These are phyloP conservation scores for Asterophora parasitica DNA, from an alignment of 768 basidiomycete species.

Conservation along the genomic window DNA sequence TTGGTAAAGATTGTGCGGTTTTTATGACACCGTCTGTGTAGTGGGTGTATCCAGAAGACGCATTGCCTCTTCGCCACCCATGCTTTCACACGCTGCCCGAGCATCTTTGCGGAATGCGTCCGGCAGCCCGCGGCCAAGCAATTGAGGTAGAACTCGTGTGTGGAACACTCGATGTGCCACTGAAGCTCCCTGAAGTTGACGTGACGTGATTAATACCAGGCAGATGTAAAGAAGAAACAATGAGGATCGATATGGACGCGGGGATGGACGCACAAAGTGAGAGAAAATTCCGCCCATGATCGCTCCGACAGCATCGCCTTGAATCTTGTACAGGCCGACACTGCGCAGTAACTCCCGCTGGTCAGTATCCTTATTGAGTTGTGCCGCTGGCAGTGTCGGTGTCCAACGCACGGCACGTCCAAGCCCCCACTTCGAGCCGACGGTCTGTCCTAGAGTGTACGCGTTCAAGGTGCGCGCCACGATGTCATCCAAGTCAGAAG, in stretches of 20 bases:
- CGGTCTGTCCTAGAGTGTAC: conserved; percentile 65
- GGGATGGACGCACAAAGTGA: conserved; percentile 60
- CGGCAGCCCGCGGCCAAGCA: conserved; percentile 38
- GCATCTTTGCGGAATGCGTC: conserved; percentile 46
- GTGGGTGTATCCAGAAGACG: conserved; percentile 17
- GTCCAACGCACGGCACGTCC: conserved; percentile 74
- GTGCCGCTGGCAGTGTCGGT: conserved; percentile 43
- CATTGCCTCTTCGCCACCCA: conserved; percentile 44
- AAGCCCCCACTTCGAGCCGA: conserved; percentile 73
- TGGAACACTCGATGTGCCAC: conserved; percentile 48
- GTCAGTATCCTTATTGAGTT: conserved; percentile 25
- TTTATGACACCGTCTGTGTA: conserved; percentile 4
- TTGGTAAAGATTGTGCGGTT: conserved; percentile 7
- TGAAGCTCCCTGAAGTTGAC: conserved; percentile 37
- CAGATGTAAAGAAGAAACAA: background rate
- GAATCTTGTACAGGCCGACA: conserved; percentile 72
- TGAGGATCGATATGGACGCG: background rate
- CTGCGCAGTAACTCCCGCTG: conserved; percentile 37
- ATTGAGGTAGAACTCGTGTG: conserved; percentile 41
- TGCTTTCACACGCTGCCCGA: conserved; percentile 34
- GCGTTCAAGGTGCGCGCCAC: conserved; percentile 58
- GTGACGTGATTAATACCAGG: conserved; percentile 5
- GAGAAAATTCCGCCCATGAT: conserved; percentile 73
- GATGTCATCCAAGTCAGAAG: conserved; percentile 57
- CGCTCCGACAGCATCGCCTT: conserved; percentile 73